Evolutionary conservation across 2,329 filamentous ascomycete species (phyloP).

Genomic region (Cladosporium sphaerospermum): DNA sequence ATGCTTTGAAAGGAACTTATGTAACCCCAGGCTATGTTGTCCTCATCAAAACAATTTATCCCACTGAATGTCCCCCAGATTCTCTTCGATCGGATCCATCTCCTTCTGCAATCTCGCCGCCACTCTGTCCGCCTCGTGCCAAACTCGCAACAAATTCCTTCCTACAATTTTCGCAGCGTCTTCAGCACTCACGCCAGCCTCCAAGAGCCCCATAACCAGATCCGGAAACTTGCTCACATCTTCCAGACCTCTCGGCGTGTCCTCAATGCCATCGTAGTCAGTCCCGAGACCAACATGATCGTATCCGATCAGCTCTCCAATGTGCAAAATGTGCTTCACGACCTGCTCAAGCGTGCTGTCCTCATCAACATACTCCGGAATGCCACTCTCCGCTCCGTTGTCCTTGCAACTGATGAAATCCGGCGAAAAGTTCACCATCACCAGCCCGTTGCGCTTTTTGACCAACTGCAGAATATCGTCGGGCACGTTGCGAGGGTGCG

Average conservation of each 20-base stretch:
- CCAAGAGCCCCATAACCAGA: constrained; percentile 67
- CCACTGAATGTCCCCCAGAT: too few relatives aligned
- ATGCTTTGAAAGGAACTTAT: too few relatives aligned
- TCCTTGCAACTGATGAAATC: constrained; percentile 71
- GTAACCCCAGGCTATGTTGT: too few relatives aligned
- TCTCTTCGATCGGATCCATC: too few relatives aligned
- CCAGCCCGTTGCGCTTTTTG: constrained; percentile 63
- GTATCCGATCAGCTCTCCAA: constrained; percentile 76
- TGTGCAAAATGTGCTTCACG: constrained; percentile 72
- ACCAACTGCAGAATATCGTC: constrained; percentile 76
- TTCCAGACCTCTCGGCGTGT: constrained; percentile 66
- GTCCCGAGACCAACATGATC: constrained; percentile 83
- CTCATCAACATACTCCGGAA: constrained; percentile 61
- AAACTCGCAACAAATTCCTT: too few relatives aligned
- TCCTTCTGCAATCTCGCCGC: too few relatives aligned
- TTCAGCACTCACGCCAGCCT: constrained; percentile 64
- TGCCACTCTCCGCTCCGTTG: constrained; percentile 48
- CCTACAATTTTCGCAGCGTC: constrained; percentile 73
- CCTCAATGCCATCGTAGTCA: constrained; percentile 75
- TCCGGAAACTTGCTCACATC: constrained; percentile 80
- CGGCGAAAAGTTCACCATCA: constrained; percentile 87
- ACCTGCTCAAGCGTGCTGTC: constrained; percentile 73
- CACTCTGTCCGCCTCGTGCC: too few relatives aligned
- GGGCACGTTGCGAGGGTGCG: constrained; percentile 84
- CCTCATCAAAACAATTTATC: too few relatives aligned